Base-by-base conservation (phyloP, 169 alveolate species). In the Neospora caninum region DNA sequence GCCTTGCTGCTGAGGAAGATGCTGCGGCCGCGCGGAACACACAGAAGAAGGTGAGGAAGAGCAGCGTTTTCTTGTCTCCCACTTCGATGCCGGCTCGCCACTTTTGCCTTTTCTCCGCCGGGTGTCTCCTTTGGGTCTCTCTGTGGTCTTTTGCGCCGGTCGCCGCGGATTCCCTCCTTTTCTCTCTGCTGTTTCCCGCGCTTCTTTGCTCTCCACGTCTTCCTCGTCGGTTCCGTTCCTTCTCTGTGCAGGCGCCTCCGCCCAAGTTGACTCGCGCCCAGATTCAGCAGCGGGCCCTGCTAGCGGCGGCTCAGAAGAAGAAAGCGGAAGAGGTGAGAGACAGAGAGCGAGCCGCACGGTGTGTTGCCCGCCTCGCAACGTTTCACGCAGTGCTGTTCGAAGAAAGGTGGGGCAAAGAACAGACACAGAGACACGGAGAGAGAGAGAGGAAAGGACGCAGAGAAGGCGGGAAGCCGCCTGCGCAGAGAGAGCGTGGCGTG, bases 231-330 rank as follows among this genome's bases (percentile, higher is more conserved):
- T 69, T 22, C 31, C 49, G 27, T n/a, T 31, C 49, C 16, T 22
- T 73, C 29, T 43, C 58, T n/a, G 88, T 78, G 94, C 80, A 27
- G 49, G 67, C 73, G 27, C 25, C 92, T 25, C 92, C 94, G 36
- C 42, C 94, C 78, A 92, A 92, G 54, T 83, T 92, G 92, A 92
- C 94, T 41, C 84, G 94, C 41, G 94, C 94, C 16, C 80, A 92
- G 86, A 92, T 92, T 58, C 54, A 80, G 43, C 91, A 83, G 87
- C 91, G 94, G 78, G 91, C 67, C 43, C 82, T 92, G 70, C 42
- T 27, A 38, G 92, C 94, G 22, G 94, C 94, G 22, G 94, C 94
- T 34, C 86, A 73, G 84, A 73, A 73, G 84, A 73, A 73, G 84
- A 73, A 73, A 27, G 73, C 73, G 31, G 73, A 7, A 27, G 73